Base-by-base conservation (phyloP, 1,139 yeast species). In the Saccharomyces hybrid region DNA sequence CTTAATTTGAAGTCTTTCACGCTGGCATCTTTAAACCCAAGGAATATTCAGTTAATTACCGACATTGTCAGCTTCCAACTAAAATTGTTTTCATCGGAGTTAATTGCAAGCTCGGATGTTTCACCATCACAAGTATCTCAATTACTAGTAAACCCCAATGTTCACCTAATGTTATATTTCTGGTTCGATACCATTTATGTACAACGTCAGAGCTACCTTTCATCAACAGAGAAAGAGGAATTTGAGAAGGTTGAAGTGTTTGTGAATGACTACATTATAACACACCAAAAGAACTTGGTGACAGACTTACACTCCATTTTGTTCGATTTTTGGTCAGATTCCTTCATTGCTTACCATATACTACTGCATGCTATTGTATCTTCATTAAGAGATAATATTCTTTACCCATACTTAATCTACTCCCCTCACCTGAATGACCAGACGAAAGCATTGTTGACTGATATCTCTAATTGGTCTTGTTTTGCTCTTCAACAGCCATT, bases 1-100 rank as follows among this genome's bases (percentile, higher is more conserved):
- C 50, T 59, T 2, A 66, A 63, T 46, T 59, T 60, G 14, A 49
- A 38, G 44, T 38, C 44, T 9, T 16, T 38, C 44, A 16, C 9
- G 13, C 25, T n/a, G 25, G 44, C 52, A 5, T 11, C 32, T 5
- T 16, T 52, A 13, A 42, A 38, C 7, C 25, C 50, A n/a, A 46
- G 50, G 27, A 26, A 50, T 11, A 20, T 52, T 14, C 46, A 28
- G 3, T 50, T 52, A 20, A 27, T 52, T 6, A 47, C 48, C 6
- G 55, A 52, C 44, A 32, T 52, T 3, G n/a, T 50, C 3, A 16
- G 32, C 9, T 52, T 52, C 27, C 52, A 50, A 23, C 32, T 52
- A 3, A 52, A 41, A 28, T 7, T 52, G n/a, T 50, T 52, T 7
- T 30, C 34, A 20, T 20, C 46, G 2, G 55, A 50, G 41, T 34